These are phyloP conservation scores for Xerocomus brunneocitrinus DNA, from an alignment of 768 basidiomycete genomes.

Conservation along the genomic window DNA sequence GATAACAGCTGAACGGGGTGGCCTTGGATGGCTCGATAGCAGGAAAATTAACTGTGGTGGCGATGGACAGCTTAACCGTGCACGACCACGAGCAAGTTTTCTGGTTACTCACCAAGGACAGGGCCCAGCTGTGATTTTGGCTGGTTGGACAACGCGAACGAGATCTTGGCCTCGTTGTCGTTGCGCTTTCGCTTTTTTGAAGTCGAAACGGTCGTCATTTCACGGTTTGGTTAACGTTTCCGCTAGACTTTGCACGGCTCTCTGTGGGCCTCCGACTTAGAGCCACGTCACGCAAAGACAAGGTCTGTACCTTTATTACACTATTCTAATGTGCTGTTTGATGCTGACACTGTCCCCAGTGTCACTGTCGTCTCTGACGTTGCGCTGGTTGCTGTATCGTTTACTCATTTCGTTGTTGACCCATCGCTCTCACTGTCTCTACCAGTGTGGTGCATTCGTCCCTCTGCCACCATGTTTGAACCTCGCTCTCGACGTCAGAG, in stretches of 20 bases:
- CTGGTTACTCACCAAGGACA: conserved; percentile 42
- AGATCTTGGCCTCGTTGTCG: conserved; percentile 30
- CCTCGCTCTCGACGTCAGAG: conserved; percentile 27
- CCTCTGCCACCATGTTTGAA: conserved; percentile 28
- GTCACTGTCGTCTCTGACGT: conserved; percentile 17
- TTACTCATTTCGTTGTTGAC: conserved; percentile 23
- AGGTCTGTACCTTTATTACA: conserved; percentile 18
- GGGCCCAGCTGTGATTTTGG: conserved; percentile 42
- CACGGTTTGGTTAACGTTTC: conserved; percentile 14
- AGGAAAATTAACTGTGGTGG: conserved; percentile 56
- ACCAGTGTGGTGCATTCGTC: conserved; percentile 13
- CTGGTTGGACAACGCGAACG: conserved; percentile 35
- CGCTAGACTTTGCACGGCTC: conserved; percentile 3
- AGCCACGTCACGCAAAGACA: conserved; percentile 17
- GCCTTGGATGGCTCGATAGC: conserved; percentile 52
- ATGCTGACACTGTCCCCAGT: conserved; percentile 14
- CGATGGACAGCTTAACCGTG: conserved; percentile 8
- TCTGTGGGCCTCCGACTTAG: not conserved
- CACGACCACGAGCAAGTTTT: conserved; percentile 25
- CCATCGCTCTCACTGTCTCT: conserved; percentile 11
- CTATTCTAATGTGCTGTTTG: conserved; percentile 2
- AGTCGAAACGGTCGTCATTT: conserved; percentile 21
- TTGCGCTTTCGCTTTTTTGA: conserved; percentile 51
- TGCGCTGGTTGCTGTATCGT: conserved; percentile 15
- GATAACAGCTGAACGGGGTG: conserved; percentile 62